Conservation (phyloP, 345 rosid species). For the Boechera stricta region DNA sequence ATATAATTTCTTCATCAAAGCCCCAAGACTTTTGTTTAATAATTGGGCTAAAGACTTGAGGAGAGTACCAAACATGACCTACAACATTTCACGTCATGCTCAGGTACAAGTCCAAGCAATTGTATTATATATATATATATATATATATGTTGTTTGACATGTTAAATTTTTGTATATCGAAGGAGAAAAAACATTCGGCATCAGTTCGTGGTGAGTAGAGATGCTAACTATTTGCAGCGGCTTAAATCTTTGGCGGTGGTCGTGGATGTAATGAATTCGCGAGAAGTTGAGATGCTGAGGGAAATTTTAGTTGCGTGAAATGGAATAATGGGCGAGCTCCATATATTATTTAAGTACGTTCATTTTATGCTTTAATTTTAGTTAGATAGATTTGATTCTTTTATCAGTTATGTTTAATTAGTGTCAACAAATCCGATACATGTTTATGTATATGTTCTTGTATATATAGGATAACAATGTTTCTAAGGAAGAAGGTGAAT, state of each 20-base stretch:
- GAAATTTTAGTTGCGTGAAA: not conserved
- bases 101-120: slow-evolving; percentile 5
- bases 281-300: slow-evolving; percentile 5
- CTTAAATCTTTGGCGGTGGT: not conserved
- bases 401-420: not conserved
- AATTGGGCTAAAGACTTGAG: not conserved
- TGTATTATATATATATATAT: not conserved
- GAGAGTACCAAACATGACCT: not conserved
- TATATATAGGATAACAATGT: slow-evolving; percentile 9
- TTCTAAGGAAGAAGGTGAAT: slow-evolving; percentile 8
- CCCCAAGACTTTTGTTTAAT: slow-evolving; percentile 7
- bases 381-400: not conserved
- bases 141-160: not conserved
- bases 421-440: not conserved
- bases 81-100: slow-evolving; percentile 8
- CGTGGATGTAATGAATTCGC: slow-evolving; percentile 20
- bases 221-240: not conserved
- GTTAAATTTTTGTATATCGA: not conserved
- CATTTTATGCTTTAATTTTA: not conserved
- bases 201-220: not conserved
- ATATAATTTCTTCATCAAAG: not conserved
- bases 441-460: not conserved
- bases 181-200: slow-evolving; percentile 17
- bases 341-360: slow-evolving; percentile 25
- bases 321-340: not conserved